Conservation (phyloP, 1,284 basidiomycete genomes). For the Naganishia sp. region DNA sequence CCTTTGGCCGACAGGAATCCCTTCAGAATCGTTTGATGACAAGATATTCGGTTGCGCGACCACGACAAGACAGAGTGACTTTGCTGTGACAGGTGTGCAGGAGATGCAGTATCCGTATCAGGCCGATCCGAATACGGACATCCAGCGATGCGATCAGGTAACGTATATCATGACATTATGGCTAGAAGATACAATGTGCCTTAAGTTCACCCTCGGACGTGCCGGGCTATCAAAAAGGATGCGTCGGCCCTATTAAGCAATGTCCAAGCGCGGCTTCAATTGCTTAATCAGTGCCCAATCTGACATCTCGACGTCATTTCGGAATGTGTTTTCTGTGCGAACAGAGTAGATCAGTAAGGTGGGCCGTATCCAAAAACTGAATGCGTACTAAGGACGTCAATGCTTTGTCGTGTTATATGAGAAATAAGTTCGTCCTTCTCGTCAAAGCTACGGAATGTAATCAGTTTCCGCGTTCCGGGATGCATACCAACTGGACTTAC, state of each 20-base stretch:
- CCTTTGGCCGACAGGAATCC: constrained; percentile 11
- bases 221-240: no score
- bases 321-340: constrained; percentile 70
- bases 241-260: constrained; percentile 42
- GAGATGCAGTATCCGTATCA: no score
- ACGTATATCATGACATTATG: no score
- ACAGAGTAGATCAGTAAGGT: no score
- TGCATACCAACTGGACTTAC: constrained; percentile 37
- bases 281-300: constrained; percentile 94
- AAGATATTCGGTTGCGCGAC: background rate
- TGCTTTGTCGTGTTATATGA: constrained; percentile 85
- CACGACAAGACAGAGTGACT: background rate
- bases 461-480: background rate
- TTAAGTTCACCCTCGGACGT: no score
- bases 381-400: constrained; percentile 80
- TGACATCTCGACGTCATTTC: constrained; percentile 82
- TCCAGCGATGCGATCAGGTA: no score
- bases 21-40: constrained; percentile 4
- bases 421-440: constrained; percentile 93
- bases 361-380: constrained; percentile 15
- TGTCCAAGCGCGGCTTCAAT: constrained; percentile 74
- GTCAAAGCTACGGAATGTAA: constrained; percentile 64
- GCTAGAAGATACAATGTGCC: no score
- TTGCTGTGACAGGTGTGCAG: no score
- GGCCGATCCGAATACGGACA: no score